Base-by-base conservation (phyloP, 2,329 filamentous ascomycete species). In the Diaporthe humulicola region DNA sequence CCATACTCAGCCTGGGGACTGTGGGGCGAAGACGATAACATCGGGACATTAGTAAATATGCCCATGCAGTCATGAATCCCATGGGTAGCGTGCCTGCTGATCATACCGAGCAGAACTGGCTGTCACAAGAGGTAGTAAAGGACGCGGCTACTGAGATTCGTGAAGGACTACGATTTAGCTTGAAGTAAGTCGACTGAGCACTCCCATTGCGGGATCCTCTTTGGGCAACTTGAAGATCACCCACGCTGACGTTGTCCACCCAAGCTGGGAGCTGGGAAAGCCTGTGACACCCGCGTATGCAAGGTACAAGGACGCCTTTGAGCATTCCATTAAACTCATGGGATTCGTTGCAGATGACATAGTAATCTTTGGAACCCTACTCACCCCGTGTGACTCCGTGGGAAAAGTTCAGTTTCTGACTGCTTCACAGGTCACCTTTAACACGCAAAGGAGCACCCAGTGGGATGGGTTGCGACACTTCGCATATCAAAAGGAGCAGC, bases 381-480 rank as follows among this genome's bases (percentile, higher is more conserved):
- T 14, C 25, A 12, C 6, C n/a, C n/a, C n/a, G n/a, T n/a, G n/a
- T n/a, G n/a, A n/a, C n/a, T n/a, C n/a, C 4, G 7, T 25, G 12
- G 19, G 38, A 5, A 10, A 45, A 3, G 33, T 25, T 88, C 90
- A 76, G 90, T 91, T 77, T 87, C 87, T 4, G 50, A 71, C 25
- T 15, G 42, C 30, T 36, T 19, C n/a, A 10, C 45, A 67, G 64
- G 38, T 69, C 64, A 54, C 64, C 9, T 80, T 88, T 74, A 89
- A 89, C 79, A 87, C 86, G 6, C 86, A 88, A 74, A 83, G 83
- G 66, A 83, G 85, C 12, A 86, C 84, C n/a, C 86, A 88, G 76
- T 88, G 86, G 86, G 86, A 88, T 80, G 86, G 86, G 9, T 86
- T 88, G 74, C 81, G 86, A 71, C 88, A 89, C 73, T 80, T 61